A percentile compares a stretch with the other conserved stretches of the same genome.
phyloP scores from a whole-genome alignment of 2,329 filamentous ascomycete genomes.

The Hypomyces perniciosus region DNA sequence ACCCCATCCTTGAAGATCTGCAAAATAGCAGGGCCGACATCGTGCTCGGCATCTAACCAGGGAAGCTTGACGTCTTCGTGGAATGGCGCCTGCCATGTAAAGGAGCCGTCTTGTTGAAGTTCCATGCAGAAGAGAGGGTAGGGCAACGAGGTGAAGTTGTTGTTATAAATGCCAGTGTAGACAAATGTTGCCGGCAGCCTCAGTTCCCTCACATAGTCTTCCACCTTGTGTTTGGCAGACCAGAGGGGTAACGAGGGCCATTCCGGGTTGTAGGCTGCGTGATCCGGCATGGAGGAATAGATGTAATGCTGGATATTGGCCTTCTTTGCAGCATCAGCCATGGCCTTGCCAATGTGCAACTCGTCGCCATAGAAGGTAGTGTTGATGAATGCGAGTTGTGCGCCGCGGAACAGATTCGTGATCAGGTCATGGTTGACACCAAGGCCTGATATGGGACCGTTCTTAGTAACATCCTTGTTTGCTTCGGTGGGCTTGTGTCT shows the following conservation, averaged over 20 bases:
- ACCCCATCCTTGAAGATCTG: slow-evolving; percentile 95
- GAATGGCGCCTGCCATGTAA: slow-evolving; percentile 90
- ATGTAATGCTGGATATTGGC: slow-evolving; percentile 85
- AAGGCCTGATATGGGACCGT: slow-evolving; percentile 55
- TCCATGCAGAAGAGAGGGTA: slow-evolving; percentile 98
- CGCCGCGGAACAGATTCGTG: slow-evolving; percentile 71
- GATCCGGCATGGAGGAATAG: slow-evolving; percentile 96
- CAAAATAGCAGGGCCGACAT: slow-evolving; percentile 84
- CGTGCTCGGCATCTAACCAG: slow-evolving; percentile 94
- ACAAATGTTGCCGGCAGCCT: slow-evolving; percentile 85
- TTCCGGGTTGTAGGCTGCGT: slow-evolving; percentile 66
- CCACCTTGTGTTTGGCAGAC: slow-evolving; percentile 87
- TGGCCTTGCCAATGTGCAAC: slow-evolving; percentile 76
- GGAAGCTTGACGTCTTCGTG: slow-evolving; percentile 83
- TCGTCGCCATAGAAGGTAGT: slow-evolving; percentile 97
- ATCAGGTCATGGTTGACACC: slow-evolving; percentile 70
- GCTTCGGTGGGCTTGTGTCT: slow-evolving; percentile 44
- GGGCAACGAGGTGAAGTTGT: slow-evolving; percentile 90
- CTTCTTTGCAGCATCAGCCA: slow-evolving; percentile 83
- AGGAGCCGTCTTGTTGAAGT: slow-evolving; percentile 74
- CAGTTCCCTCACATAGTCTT: slow-evolving; percentile 81
- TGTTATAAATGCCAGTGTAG: slow-evolving; percentile 97
- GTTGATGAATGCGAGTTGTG: slow-evolving; percentile 92
- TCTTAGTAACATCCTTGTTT: slow-evolving; percentile 60
- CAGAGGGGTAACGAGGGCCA: slow-evolving; percentile 88